Evolutionary conservation across 805 yeast species (phyloP).

Genomic region (Saccharomycopsis vini): DNA sequence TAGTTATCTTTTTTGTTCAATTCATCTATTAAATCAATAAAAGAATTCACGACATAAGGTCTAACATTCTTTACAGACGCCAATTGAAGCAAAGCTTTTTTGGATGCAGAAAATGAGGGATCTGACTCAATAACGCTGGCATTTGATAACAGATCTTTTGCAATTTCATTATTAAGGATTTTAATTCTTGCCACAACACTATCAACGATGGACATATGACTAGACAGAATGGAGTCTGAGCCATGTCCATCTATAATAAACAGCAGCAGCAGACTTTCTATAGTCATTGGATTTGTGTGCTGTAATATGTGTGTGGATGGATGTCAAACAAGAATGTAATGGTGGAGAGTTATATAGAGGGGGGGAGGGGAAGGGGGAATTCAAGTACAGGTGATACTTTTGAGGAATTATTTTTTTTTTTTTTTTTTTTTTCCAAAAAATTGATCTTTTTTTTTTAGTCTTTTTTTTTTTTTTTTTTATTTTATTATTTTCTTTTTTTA

Average conservation of each 20-base stretch:
- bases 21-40: conserved; percentile 11
- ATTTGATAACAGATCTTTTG: conserved; percentile 9
- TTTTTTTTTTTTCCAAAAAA: no score
- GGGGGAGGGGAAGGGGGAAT: no score
- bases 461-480: no score
- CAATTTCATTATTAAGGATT: conserved; percentile 7
- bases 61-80: conserved; percentile 2
- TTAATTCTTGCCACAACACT: conserved; percentile 5
- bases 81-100: conserved; percentile 9
- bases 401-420: no score
- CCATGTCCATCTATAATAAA: neutral
- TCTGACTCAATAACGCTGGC: conserved; percentile 14
- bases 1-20: conserved; percentile 10
- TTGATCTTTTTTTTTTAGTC: no score
- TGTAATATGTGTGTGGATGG: no score
- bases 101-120: conserved; percentile 6
- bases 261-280: no score
- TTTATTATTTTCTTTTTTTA: no score
- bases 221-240: neutral
- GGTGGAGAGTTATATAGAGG: no score
- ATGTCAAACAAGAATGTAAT: no score
- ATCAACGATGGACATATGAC: conserved; percentile 10
- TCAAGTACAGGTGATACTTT: no score
- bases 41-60: conserved; percentile 11
- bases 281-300: no score